phyloP scores from a whole-genome alignment of 345 rosid species.

The Ceriops zippeliana region DNA sequence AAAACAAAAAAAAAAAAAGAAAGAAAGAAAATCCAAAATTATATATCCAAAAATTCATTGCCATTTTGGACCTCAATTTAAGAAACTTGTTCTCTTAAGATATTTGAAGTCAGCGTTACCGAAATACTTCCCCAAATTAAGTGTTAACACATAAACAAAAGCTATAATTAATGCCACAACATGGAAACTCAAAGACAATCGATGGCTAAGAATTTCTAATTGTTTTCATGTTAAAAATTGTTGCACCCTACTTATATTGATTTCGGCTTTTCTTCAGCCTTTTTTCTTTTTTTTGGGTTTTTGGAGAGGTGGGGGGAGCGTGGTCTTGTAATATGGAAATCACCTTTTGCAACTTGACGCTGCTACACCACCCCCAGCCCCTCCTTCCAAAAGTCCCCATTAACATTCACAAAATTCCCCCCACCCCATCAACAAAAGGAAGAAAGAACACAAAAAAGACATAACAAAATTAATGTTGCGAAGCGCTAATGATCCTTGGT shows the following conservation, averaged over 20 bases:
- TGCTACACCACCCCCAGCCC: slow-evolving; percentile 11
- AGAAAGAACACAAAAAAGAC: background rate
- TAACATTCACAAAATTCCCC: slow-evolving; percentile 16
- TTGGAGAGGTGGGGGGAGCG: background rate
- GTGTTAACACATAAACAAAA: background rate
- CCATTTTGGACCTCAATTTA: no score
- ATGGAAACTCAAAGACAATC: background rate
- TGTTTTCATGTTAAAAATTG: slow-evolving; percentile 17
- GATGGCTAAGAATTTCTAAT: background rate
- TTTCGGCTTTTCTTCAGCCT: background rate
- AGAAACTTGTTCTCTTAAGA: no score
- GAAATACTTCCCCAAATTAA: background rate
- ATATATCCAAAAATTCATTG: no score
- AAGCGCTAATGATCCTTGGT: slow-evolving; percentile 59
- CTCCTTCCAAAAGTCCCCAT: background rate
- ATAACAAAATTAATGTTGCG: slow-evolving; percentile 42
- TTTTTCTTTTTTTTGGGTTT: slow-evolving; percentile 4
- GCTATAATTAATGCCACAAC: background rate
- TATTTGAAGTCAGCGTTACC: no score
- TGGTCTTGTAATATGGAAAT: slow-evolving; percentile 47
- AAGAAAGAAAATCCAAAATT: no score
- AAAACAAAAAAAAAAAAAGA: no score
- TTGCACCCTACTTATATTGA: slow-evolving; percentile 13
- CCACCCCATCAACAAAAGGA: background rate
- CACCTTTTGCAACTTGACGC: slow-evolving; percentile 38